phyloP scores from a whole-genome alignment of 1,284 basidiomycete genomes.

The Ganoderma lucidum region DNA sequence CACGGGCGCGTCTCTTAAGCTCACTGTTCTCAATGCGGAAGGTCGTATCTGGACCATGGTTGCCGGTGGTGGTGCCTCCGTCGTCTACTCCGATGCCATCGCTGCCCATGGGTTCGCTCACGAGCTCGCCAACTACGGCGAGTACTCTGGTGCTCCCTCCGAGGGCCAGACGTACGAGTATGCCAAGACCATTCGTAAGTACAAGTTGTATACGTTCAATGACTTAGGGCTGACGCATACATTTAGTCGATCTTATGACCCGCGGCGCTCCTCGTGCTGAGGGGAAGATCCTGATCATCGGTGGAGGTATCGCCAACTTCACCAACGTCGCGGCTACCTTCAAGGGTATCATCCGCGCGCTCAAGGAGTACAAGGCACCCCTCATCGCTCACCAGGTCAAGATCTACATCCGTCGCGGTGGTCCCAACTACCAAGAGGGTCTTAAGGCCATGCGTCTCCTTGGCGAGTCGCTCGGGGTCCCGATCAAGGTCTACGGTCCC shows the following conservation, averaged over 20 bases:
- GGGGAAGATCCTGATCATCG: slow-evolving; percentile 99
- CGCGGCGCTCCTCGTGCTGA: slow-evolving; percentile 85
- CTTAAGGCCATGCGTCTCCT: slow-evolving; percentile 98
- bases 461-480: slow-evolving; percentile 96
- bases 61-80: slow-evolving; percentile 85
- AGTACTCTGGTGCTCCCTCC: slow-evolving; percentile 98
- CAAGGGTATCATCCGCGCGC: slow-evolving; percentile 98
- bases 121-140: slow-evolving; percentile 99
- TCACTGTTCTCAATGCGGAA: slow-evolving; percentile 94
- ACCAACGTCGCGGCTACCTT: slow-evolving; percentile 99
- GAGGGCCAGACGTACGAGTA: slow-evolving; percentile 99
- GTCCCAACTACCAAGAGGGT: slow-evolving; percentile 99
- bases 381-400: slow-evolving; percentile 88
- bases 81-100: slow-evolving; percentile 95
- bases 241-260: slow-evolving; percentile 89
- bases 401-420: slow-evolving; percentile 98
- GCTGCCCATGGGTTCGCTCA: slow-evolving; percentile 96
- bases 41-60: slow-evolving; percentile 99
- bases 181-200: slow-evolving; percentile 94
- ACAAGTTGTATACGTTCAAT: background rate
- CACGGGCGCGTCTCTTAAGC: slow-evolving; percentile 97
- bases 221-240: slow-evolving; percentile 10
- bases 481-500: slow-evolving; percentile 97
- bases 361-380: slow-evolving; percentile 92
- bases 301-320: slow-evolving; percentile 99